Base-by-base conservation (phyloP, 2,329 filamentous ascomycete genomes). In the Epichloe bromicola region DNA sequence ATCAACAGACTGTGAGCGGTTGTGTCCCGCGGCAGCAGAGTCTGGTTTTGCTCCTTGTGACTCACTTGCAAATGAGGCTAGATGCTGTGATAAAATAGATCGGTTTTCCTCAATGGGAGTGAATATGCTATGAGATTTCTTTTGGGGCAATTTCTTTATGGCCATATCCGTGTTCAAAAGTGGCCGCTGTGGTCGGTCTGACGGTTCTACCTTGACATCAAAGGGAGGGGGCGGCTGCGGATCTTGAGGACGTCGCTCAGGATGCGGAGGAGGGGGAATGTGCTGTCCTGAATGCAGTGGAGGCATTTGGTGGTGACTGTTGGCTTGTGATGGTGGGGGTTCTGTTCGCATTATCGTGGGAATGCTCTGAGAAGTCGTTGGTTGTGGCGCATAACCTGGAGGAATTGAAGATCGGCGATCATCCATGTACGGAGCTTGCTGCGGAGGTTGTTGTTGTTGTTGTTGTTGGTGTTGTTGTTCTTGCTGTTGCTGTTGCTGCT, bases 91-190 rank as follows among this genome's bases (percentile, higher is more conserved):
- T 42, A 96, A 70, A 53, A 96, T 84, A 1, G 90, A 96, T 46
- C 87, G 80, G 59, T 86, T 89, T 64, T 95, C 90, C 60, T 97
- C 93, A 55, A 98, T 95, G 0, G 93, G 93, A 0, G 93, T 98
- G 64, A 97, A 97, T 53, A 98, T 97, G 65, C 90, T 96, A 63
- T 90, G 85, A 20, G 85, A 84, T 65, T 90, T 90, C 36, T 86
- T 83, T 60, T 84, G 86, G 2, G 85, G 83, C 56, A 86, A 71
- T 58, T 78, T 80, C 65, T 79, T 79, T 55, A 80, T 75, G 17
- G 70, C 70, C 37, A 67, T 66, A 46, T 72, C 72, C 5, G 72
- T 79, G 57, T 77, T 77, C 49, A 76, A 62, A 42, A 74, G 59
- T 8, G 69, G 74, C 36, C 71, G 68, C 53, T 71, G 67, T 3